Conservation (phyloP, 2,329 filamentous ascomycete genomes). For the Pestalotiopsis sp. region DNA sequence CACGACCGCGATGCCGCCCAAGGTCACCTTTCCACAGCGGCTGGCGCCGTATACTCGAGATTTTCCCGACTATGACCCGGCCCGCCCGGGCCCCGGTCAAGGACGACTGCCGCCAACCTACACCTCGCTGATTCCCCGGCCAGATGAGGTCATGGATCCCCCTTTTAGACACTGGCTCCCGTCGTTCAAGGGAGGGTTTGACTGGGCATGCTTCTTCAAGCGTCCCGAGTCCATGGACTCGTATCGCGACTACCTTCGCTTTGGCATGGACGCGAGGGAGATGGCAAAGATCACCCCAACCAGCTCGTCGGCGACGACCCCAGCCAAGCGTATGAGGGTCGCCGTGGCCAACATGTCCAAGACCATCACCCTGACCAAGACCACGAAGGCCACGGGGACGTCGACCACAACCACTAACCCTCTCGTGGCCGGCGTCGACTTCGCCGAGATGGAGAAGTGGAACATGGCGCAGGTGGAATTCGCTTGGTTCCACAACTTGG, state of each 20-base stretch:
- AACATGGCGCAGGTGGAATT: constrained; percentile 36
- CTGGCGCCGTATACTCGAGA: constrained; percentile 23
- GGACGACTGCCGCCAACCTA: neutral
- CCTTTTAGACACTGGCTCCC: neutral
- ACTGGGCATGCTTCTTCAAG: constrained; percentile 1
- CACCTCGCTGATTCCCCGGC: constrained; percentile 12
- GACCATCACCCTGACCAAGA: too few relatives aligned
- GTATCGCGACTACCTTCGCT: neutral
- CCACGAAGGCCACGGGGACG: too few relatives aligned
- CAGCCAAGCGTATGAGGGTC: neutral
- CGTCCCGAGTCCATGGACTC: neutral
- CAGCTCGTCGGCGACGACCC: too few relatives aligned
- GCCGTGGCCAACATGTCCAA: neutral
- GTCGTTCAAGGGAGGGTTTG: neutral
- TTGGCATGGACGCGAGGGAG: neutral
- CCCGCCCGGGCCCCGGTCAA: constrained; percentile 7
- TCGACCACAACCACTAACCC: too few relatives aligned
- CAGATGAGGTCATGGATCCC: neutral
- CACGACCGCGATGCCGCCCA: constrained; percentile 21
- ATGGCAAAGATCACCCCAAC: too few relatives aligned
- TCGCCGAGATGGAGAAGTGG: constrained; percentile 16
- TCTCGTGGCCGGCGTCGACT: too few relatives aligned
- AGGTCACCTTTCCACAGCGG: constrained; percentile 16
- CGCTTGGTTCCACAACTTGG: neutral
- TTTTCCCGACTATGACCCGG: constrained; percentile 13